Conservation (phyloP, 805 yeast species). For the Priceomyces haplophilus region DNA sequence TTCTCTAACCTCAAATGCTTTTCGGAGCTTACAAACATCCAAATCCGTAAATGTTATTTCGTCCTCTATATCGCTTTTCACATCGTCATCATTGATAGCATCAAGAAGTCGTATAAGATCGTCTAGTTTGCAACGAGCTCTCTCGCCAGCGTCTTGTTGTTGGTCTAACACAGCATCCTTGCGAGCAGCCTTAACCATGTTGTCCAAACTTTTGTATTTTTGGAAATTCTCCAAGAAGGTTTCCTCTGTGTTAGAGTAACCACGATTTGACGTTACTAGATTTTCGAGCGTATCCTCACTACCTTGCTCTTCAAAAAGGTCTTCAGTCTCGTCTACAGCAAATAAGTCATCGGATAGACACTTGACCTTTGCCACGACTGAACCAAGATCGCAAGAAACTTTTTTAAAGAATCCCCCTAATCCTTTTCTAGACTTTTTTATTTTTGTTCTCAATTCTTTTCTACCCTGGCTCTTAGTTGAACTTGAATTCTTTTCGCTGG, state of each 20-base stretch:
- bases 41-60: slow-evolving; percentile 20
- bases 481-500: slow-evolving; percentile 7
- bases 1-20: slow-evolving; percentile 24
- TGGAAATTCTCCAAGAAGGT: slow-evolving; percentile 31
- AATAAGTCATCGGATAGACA: slow-evolving; percentile 48
- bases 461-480: background rate
- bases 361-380: slow-evolving; percentile 31
- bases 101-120: slow-evolving; percentile 23
- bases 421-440: slow-evolving; percentile 8
- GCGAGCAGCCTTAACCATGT: slow-evolving; percentile 23
- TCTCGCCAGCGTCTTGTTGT: slow-evolving; percentile 10
- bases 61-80: slow-evolving; percentile 11
- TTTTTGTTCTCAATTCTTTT: slow-evolving; percentile 1
- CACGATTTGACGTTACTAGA: slow-evolving; percentile 15
- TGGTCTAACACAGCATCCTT: slow-evolving; percentile 7
- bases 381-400: slow-evolving; percentile 38
- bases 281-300: slow-evolving; percentile 28
- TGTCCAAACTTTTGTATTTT: slow-evolving; percentile 30
- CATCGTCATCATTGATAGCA: slow-evolving; percentile 16
- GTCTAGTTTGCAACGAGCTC: slow-evolving; percentile 12
- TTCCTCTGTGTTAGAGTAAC: slow-evolving; percentile 27
- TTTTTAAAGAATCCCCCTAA: slow-evolving; percentile 33
- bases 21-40: slow-evolving; percentile 25
- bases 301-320: slow-evolving; percentile 45
- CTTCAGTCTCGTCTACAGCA: slow-evolving; percentile 48